phyloP scores from a whole-genome alignment of 257 asterid genomes.

The Perilla frutescens region DNA sequence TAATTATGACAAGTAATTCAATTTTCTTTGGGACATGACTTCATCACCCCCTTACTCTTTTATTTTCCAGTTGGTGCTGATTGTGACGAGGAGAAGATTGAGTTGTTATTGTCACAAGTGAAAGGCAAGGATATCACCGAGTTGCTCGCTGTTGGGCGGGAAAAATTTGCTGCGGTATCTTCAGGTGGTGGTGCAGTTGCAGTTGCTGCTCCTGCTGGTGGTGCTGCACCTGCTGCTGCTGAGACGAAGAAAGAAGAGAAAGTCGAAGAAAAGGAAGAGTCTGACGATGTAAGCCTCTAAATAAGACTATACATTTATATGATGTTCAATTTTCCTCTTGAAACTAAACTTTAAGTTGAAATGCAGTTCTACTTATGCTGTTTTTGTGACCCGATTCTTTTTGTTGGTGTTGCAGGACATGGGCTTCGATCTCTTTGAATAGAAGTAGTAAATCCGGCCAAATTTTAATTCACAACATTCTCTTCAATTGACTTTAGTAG shows the following conservation, averaged over 20 bases:
- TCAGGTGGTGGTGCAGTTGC: slow-evolving; percentile 60
- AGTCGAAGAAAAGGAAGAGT: slow-evolving; percentile 63
- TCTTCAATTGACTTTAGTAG: slow-evolving; percentile 30
- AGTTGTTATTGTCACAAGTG: slow-evolving; percentile 51
- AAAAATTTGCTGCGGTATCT: slow-evolving; percentile 64
- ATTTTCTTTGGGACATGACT: background rate
- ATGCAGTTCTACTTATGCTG: background rate
- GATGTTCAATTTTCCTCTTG: background rate
- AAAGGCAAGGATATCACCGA: slow-evolving; percentile 61
- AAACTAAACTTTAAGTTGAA: background rate
- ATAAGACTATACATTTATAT: background rate
- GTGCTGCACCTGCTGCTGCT: slow-evolving; percentile 56
- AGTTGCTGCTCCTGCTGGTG: slow-evolving; percentile 45
- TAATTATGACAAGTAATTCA: background rate
- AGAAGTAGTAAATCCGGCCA: slow-evolving; percentile 4
- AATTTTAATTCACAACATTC: background rate
- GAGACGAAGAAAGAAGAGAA: slow-evolving; percentile 66
- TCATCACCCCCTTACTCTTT: background rate
- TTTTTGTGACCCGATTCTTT: background rate
- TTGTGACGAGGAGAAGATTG: slow-evolving; percentile 48
- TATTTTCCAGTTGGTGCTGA: slow-evolving; percentile 58
- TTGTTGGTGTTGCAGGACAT: slow-evolving; percentile 48
- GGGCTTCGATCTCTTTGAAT: slow-evolving; percentile 69
- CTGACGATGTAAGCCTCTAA: slow-evolving; percentile 47
- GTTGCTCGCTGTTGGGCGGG: slow-evolving; percentile 62